Conservation (phyloP, 2,329 filamentous ascomycete species). For the Monilinia fructigena region DNA sequence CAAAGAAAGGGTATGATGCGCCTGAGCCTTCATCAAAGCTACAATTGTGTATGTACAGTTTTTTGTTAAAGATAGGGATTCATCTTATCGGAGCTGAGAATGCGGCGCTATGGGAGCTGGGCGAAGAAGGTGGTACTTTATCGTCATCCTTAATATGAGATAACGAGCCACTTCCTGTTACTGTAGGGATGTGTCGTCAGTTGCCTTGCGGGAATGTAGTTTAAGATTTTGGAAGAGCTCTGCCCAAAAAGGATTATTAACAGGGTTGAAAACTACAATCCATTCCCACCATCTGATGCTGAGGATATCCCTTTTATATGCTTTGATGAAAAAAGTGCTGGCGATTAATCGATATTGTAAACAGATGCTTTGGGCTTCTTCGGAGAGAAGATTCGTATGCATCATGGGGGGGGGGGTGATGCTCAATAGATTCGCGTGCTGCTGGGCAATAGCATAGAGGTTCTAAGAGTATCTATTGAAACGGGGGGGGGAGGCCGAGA, state of each 20-base stretch:
- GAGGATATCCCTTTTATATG: slow-evolving; percentile 23
- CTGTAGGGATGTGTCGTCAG: slow-evolving; percentile 48
- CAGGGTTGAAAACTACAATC: background rate
- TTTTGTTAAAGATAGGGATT: slow-evolving; percentile 41
- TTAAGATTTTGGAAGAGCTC: slow-evolving; percentile 27
- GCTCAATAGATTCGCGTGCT: slow-evolving; percentile 39
- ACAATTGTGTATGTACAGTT: slow-evolving; percentile 45
- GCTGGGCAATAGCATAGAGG: slow-evolving; percentile 35
- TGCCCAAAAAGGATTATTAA: background rate
- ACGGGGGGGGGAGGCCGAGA: slow-evolving; percentile 39
- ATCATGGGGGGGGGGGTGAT: slow-evolving; percentile 16
- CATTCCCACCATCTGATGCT: background rate
- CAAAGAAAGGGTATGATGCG: slow-evolving; percentile 38
- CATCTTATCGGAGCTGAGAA: slow-evolving; percentile 43
- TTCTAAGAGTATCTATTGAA: slow-evolving; percentile 44
- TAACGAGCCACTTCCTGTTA: slow-evolving; percentile 40
- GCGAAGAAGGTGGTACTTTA: slow-evolving; percentile 54
- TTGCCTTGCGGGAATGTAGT: slow-evolving; percentile 45
- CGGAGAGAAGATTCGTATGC: slow-evolving; percentile 28
- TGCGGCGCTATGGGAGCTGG: slow-evolving; percentile 51
- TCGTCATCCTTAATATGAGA: slow-evolving; percentile 48
- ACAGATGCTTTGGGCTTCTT: slow-evolving; percentile 24
- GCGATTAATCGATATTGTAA: background rate
- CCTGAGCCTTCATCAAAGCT: slow-evolving; percentile 46
- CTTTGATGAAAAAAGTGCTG: slow-evolving; percentile 21